Base-by-base conservation (phyloP, 108 stramenopile genomes). In the Aurantiochytrium sp. region DNA sequence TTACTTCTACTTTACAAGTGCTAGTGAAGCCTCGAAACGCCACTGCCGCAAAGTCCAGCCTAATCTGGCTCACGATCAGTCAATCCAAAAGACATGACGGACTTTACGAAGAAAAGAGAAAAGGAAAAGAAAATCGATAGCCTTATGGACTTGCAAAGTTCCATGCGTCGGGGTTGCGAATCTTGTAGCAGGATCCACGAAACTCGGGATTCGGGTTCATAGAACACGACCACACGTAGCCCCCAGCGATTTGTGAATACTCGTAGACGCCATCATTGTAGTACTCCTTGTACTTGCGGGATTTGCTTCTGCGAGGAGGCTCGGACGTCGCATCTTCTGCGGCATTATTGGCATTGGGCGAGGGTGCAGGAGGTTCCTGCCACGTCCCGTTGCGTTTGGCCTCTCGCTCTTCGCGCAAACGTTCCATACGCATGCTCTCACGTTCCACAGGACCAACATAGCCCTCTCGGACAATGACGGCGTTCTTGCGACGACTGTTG, bases 131-230 rank as follows among this genome's bases (percentile, higher is more conserved):
- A 16, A 4, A 57, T 8, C 8, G 55, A 57, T 57, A 8, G 55
- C 25, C 1, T 69, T 23, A 83, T 53, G 76, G 76, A 53, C 49
- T 53, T 12, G 76, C 76, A 23, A 83, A 83, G 51, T 83, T 83
- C 76, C 76, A 83, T 8, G 49, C 76, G 51, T 83, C 76, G 10
- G 76, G 76, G 23, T 83, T 83, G 19, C 76, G 51, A 18, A 83
- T 53, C 19, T 23, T 12, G 5, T 21, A 83, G 5, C 51, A 53
- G 51, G 76, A 83, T 18, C 76, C 76, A 6, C 28, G 19, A 35
- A 83, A 83, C 49, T 83, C 76, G 3, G 76, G 76, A 23, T 83
- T 83, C 19, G 76, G 76, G 28, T 83, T 83, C 76, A 83, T 83
- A 4, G 76, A 83, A 45, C 76, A 83, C 1, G 76, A 83, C 76